Evolutionary conservation across 305 asterid species (phyloP).

Genomic region (Solanum chacoense): DNA sequence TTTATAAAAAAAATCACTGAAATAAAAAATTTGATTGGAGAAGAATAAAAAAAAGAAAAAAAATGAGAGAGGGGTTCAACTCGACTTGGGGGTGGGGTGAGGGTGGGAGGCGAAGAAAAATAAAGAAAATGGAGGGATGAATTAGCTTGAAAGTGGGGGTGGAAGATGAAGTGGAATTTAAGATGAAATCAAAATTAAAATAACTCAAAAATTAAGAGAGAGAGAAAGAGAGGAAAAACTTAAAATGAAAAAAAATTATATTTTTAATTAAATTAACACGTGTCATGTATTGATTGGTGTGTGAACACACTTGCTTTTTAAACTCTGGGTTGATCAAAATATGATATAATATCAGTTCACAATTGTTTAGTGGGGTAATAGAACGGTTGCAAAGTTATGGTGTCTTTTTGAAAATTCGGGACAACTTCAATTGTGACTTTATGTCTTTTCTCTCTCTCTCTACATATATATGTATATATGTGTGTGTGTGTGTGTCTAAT

Average conservation of each 20-base stretch:
- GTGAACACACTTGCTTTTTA: not conserved
- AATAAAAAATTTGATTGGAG: not conserved
- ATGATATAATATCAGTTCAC: not conserved
- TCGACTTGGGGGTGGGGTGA: not conserved
- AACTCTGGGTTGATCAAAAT: not conserved
- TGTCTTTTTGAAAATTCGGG: not conserved
- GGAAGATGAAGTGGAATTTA: not conserved
- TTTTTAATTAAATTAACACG: too few species aligned
- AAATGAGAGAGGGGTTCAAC: not conserved
- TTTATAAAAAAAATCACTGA: not conserved
- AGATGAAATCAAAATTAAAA: not conserved
- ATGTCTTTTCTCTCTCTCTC: not conserved
- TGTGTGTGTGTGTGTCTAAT: too few species aligned
- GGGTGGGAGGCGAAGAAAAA: not conserved
- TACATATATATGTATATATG: too few species aligned
- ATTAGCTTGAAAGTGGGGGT: not conserved
- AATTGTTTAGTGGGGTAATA: too few species aligned
- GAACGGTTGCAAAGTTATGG: not conserved
- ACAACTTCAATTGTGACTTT: not conserved
- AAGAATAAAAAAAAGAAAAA: not conserved
- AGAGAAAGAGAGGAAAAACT: not conserved
- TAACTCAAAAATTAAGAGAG: too few species aligned
- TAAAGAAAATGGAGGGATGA: not conserved
- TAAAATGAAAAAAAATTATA: too few species aligned
- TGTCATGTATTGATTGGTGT: not conserved